Evolutionary conservation across 257 asterid genomes (phyloP), one percentile per base, ranked within the genome.

Genomic region (Anisodus acutangulus): DNA sequence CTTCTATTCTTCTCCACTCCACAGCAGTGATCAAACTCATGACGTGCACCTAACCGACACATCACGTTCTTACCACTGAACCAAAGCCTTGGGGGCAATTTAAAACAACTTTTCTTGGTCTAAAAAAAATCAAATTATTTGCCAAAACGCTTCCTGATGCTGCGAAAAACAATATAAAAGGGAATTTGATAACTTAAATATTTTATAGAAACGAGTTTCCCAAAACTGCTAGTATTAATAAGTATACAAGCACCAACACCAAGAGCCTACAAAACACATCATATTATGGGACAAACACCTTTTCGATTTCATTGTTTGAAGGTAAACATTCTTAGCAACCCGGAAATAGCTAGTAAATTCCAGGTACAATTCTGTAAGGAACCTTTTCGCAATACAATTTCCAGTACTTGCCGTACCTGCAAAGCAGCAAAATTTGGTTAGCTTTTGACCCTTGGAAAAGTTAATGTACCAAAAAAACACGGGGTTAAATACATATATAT

Each of bases 341-440:
- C 84, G 66, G 31, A 82, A 63, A 9, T n/a, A 84, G 84, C 91
- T 89, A 95, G 91, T 93, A 93, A 76, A 95, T 84, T 53, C 99
- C 96, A 17, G 98, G 98, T 15, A 95, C 53, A 45, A 95, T 67
- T 85, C 95, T 85, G 90, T 89, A 91, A 1, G 96, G 95, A 51
- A 94, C 98, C 95, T 92, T 94, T 78, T 94, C 99, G 35, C 99
- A 95, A 64, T 94, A 95, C 81, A 91, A 47, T 87, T 94, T 95
- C 99, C 99, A 95, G 86, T 92, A 92, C 88, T 92, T 95, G 80
- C 97, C 97, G 43, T 95, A 94, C 96, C 99, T 95, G 93, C 88
- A 86, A 83, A 81, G 15, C 62, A 70, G 3, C 45, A 84, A 35
- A 9, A 39, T 45, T 68, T 54, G 43, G 66, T 84, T 70, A 39